phyloP scores from a whole-genome alignment of 805 yeast species.

The Candida mattraensis region DNA sequence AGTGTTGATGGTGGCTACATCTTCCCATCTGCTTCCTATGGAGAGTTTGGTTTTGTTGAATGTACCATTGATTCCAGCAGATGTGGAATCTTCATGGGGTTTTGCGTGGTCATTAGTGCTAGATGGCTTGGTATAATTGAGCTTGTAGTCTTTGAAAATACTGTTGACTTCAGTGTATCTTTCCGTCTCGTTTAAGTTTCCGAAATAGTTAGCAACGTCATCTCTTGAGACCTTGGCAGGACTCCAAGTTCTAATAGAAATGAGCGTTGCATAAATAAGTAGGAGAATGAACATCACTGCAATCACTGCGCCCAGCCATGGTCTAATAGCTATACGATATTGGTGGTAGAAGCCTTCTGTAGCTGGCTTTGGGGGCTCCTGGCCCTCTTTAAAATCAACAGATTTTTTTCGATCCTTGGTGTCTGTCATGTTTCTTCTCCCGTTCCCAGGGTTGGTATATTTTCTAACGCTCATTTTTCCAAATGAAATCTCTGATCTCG shows the following conservation, averaged over 20 bases:
- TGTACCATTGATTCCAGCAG: background rate
- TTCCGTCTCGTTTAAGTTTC: slow-evolving; percentile 9
- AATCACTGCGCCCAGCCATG: slow-evolving; percentile 10
- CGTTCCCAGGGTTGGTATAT: slow-evolving; percentile 10
- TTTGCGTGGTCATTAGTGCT: no score
- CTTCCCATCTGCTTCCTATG: background rate
- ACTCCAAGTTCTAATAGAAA: slow-evolving; percentile 16
- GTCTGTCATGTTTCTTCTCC: slow-evolving; percentile 7
- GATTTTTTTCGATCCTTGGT: slow-evolving; percentile 16
- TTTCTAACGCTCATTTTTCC: slow-evolving; percentile 16
- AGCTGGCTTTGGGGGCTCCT: background rate
- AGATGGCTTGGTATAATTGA: slow-evolving; percentile 1
- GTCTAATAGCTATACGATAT: slow-evolving; percentile 9
- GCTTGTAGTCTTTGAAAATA: slow-evolving; percentile 7
- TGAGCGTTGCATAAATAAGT: slow-evolving; percentile 13
- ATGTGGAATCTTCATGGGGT: no score
- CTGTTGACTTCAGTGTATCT: slow-evolving; percentile 11
- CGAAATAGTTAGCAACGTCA: slow-evolving; percentile 15
- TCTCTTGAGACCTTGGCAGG: slow-evolving; percentile 9
- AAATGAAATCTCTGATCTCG: slow-evolving; percentile 21
- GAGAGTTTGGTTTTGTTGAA: background rate
- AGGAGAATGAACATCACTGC: slow-evolving; percentile 11
- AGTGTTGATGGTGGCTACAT: slow-evolving; percentile 14
- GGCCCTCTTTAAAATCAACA: slow-evolving; percentile 15
- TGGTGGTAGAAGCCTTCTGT: background rate